Evolutionary conservation across 352 stramenopile genomes (phyloP), one percentile per base, ranked within the genome.

Genomic region (Globisporangium recalcitrans): DNA sequence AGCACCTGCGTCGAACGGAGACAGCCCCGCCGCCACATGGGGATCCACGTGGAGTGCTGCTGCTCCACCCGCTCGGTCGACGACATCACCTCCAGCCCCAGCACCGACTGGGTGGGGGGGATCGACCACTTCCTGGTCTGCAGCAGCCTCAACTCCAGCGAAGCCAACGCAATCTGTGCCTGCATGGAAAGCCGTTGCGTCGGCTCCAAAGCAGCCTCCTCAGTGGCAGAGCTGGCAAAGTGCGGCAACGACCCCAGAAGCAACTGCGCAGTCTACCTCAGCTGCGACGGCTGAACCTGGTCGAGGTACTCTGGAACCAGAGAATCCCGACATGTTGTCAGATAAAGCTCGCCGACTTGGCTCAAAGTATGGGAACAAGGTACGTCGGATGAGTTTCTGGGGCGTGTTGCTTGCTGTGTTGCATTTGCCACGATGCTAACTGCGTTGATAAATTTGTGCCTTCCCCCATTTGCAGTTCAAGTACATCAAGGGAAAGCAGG

Each of bases 281-380:
- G 27, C 53, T 26, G 21, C 55, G 24, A 56, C 27, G 22, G 10
- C 21, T 0, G 19, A 60, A 7, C 32, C 38, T 56, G 19, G 14
- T 2, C 21, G 29, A 42, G 14, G 29, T 19, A 22, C 21, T 36
- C 13, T 26, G n/a, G 42, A 57, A n/a, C 48, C 36, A 24, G 58
- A 73, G 22, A 73, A 72, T 57, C 34, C 65, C 0, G 60, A 76
- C 11, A 67, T 75, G 52, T 60, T 89, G 53, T 89, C 80, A 9
- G 76, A 84, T 22, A 89, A 89, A 51, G 80, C 80, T 11, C 77
- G 80, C 49, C 80, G 81, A 19, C 79, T 93, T 7, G 75, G 81
- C 13, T 74, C 77, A 11, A 82, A 78, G 47, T 87, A 91, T 57
- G 80, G 80, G 0, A 78, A 93, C 71, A 93, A 92, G 66, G 75